phyloP scores from a whole-genome alignment of 176 grass and related monocot genomes.

The Metroxylon sagu region DNA sequence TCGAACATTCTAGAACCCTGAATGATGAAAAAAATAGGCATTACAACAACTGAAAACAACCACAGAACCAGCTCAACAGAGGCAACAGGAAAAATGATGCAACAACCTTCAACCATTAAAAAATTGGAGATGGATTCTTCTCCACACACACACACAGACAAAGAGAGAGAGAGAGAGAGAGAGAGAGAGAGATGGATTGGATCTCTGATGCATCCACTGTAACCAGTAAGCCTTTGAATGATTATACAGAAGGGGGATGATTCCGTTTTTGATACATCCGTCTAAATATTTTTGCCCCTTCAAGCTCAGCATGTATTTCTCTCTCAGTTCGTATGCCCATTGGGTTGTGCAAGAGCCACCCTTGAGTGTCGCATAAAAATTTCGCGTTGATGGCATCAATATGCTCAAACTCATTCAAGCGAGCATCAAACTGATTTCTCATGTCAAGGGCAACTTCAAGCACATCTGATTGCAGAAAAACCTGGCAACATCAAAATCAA shows the following conservation, averaged over 20 bases:
- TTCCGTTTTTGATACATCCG: constrained; percentile 75
- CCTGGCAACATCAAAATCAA: constrained; percentile 34
- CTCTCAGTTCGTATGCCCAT: constrained; percentile 84
- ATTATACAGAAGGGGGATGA: constrained; percentile 4
- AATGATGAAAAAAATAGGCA: too few relatives aligned
- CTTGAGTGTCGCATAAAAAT: constrained; percentile 44
- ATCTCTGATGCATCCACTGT: too few relatives aligned
- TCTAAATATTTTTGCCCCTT: constrained; percentile 81
- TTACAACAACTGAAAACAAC: too few relatives aligned
- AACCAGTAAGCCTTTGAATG: too few relatives aligned
- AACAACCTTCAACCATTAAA: too few relatives aligned
- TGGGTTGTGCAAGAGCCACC: constrained; percentile 70
- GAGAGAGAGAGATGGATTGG: too few relatives aligned
- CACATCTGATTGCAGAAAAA: constrained; percentile 88
- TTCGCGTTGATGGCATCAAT: constrained; percentile 36
- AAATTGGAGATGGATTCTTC: too few relatives aligned
- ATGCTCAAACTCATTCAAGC: constrained; percentile 50
- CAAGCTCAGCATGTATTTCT: constrained; percentile 81
- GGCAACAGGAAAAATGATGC: too few relatives aligned
- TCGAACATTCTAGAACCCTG: too few relatives aligned
- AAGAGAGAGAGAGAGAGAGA: too few relatives aligned
- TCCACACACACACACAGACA: too few relatives aligned
- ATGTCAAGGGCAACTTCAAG: constrained; percentile 73
- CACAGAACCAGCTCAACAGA: too few relatives aligned
- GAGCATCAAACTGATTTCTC: constrained; percentile 68